These are phyloP conservation scores for Ramaria sp. DNA, from an alignment of 768 basidiomycete species.

Conservation along the genomic window DNA sequence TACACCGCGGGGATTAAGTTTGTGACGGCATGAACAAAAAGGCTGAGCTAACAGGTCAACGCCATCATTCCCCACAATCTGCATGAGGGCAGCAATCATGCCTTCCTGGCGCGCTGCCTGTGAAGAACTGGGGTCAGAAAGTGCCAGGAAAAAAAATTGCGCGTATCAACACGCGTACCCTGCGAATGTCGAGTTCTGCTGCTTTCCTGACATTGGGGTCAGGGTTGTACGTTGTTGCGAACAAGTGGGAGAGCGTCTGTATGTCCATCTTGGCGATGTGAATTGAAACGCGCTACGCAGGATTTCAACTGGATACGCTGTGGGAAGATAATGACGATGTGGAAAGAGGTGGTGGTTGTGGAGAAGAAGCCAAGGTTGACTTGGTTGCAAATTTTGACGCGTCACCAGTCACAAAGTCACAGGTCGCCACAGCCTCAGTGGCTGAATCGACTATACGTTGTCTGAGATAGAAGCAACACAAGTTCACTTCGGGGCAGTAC, in stretches of 20 bases:
- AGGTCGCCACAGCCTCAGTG: neutral
- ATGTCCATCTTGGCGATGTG: slow-evolving; percentile 15
- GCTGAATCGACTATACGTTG: no score
- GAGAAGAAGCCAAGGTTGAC: slow-evolving; percentile 1
- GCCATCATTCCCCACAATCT: slow-evolving; percentile 71
- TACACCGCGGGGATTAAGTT: slow-evolving; percentile 20
- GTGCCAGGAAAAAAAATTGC: neutral
- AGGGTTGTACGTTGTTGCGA: slow-evolving; percentile 67
- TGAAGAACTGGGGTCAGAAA: slow-evolving; percentile 4
- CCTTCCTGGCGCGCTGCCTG: slow-evolving; percentile 76
- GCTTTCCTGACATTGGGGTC: slow-evolving; percentile 83
- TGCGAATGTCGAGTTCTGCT: slow-evolving; percentile 80
- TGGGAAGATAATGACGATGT: neutral
- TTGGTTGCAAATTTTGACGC: slow-evolving; percentile 5
- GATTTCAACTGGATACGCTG: neutral
- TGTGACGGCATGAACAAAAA: slow-evolving; percentile 12
- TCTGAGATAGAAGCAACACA: no score
- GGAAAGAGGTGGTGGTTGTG: neutral
- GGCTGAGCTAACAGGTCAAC: slow-evolving; percentile 62
- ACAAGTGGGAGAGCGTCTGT: slow-evolving; percentile 56
- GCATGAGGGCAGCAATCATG: slow-evolving; percentile 70
- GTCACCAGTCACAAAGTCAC: slow-evolving; percentile 5
- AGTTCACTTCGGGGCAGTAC: no score
- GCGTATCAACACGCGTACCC: slow-evolving; percentile 33
- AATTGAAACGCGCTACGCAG: neutral